Evolutionary conservation across 1,139 yeast genomes (phyloP).

Genomic region (Pichia norvegensis): DNA sequence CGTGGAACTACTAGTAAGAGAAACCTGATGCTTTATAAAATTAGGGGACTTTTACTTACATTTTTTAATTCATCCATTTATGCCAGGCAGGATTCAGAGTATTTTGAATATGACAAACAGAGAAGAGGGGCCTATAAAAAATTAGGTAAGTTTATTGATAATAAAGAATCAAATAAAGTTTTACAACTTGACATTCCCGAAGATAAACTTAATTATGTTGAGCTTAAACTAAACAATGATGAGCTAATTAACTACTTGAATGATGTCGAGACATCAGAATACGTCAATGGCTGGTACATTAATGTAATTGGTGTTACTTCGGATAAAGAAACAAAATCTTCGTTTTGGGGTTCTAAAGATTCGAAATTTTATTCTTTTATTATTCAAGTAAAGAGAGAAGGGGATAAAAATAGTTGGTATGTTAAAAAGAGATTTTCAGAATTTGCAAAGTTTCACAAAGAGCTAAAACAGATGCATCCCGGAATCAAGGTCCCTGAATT

Average conservation of each 20-base stretch:
- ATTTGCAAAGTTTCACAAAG: conserved; percentile 48
- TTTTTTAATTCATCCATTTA: conserved; percentile 71
- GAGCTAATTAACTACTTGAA: conserved; percentile 7
- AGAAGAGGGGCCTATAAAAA: conserved; percentile 42
- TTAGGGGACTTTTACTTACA: conserved; percentile 55
- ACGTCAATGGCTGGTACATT: conserved; percentile 49
- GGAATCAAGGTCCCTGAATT: conserved; percentile 61
- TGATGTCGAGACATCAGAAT: conserved; percentile 32
- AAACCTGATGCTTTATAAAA: conserved; percentile 49
- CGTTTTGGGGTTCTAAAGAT: conserved; percentile 21
- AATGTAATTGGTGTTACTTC: conserved; percentile 58
- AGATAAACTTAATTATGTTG: not conserved
- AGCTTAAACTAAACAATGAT: conserved; percentile 4
- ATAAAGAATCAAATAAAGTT: conserved; percentile 19
- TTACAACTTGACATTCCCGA: conserved; percentile 12
- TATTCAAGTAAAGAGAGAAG: conserved; percentile 32
- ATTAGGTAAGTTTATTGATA: conserved; percentile 42
- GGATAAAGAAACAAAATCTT: conserved; percentile 20
- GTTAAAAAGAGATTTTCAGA: conserved; percentile 60
- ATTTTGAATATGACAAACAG: conserved; percentile 31
- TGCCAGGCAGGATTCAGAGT: conserved; percentile 49
- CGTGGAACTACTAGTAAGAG: conserved; percentile 69
- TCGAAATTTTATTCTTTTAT: conserved; percentile 35
- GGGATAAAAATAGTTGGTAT: conserved; percentile 34
- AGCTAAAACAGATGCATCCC: conserved; percentile 51